Evolutionary conservation across 2,329 filamentous ascomycete species (phyloP).

Genomic region (Beauveria australis): DNA sequence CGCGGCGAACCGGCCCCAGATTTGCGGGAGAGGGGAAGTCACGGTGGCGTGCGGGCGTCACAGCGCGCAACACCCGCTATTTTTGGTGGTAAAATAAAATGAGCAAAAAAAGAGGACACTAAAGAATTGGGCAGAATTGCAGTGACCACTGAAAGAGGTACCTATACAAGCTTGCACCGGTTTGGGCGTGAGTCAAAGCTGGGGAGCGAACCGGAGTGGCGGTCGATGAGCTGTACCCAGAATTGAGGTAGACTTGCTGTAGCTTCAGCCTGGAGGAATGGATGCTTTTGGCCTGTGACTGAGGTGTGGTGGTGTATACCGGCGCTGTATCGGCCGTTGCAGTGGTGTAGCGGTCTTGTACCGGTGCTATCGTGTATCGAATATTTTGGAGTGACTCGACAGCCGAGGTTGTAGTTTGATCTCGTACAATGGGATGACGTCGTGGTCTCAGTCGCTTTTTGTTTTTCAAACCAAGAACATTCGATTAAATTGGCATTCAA

Average conservation of each 20-base stretch:
- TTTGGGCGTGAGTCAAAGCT: background rate
- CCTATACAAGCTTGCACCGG: background rate
- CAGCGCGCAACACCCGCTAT: background rate
- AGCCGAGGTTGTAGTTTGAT: conserved; percentile 2
- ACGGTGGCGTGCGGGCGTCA: background rate
- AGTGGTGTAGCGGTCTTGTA: too few species aligned
- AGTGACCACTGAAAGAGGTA: background rate
- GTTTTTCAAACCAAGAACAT: background rate
- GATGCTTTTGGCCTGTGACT: too few species aligned
- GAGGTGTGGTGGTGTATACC: too few species aligned
- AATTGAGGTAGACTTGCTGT: too few species aligned
- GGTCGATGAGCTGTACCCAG: background rate
- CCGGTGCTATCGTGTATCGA: background rate
- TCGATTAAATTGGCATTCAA: background rate
- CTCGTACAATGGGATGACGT: conserved; percentile 1
- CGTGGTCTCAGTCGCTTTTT: background rate
- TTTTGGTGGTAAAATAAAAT: background rate
- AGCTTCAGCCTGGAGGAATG: too few species aligned
- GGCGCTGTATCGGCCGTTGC: too few species aligned
- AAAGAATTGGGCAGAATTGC: background rate
- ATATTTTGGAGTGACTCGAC: conserved; percentile 2
- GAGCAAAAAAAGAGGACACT: background rate
- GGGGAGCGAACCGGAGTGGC: conserved; percentile 4
- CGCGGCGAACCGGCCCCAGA: conserved; percentile 7
- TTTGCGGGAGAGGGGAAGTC: background rate